Evolutionary conservation across 2,329 filamentous ascomycete genomes (phyloP), one percentile per base, ranked within the genome.

Genomic region (Lasiodiplodia hormozganensis): DNA sequence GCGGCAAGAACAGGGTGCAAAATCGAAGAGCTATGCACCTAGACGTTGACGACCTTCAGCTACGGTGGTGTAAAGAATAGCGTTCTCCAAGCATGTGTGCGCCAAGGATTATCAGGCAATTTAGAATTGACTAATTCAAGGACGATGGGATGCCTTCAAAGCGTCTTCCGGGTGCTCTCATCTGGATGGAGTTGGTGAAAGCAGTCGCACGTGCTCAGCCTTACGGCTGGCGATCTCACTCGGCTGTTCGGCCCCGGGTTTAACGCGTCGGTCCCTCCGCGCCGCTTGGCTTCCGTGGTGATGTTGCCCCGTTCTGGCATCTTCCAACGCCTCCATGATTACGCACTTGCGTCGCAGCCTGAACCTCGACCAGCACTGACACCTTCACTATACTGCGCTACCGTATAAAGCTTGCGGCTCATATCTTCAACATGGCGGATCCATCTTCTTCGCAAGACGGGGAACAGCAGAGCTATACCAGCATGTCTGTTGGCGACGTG

Each of bases 401-500:
- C 58, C 23, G 34, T 68, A 65, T 68, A 68, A 56, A 62, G 14
- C 16, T 4, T 16, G 43, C 60, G 8, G 31, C 28, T 38, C 60
- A 11, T 14, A 21, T n/a, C 2, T 18, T n/a, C 60, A 49, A 16
- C 49, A 68, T 60, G 56, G 34, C 54, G 12, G 47, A 54, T 25
- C 28, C 31, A 25, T 56, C 57, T 1, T 64, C 60, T n/a, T 64
- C 52, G 23, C 68, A 54, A 18, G 54, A 64, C 54, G 49, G 43
- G 18, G 74, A 80, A 58, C 85, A 84, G 58, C 71, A 74, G 64
- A 90, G 85, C 78, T 93, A 90, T 83, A 86, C 90, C 78, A 87
- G 86, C 70, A 94, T 94, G 90, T 85, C 91, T 76, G 87, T 89
- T 75, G 86, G 86, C 78, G 94, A 97, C 81, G 90, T 94, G 58